Evolutionary conservation across 2,329 filamentous ascomycete species (phyloP).

Genomic region (Trichoderma brevicompactum): DNA sequence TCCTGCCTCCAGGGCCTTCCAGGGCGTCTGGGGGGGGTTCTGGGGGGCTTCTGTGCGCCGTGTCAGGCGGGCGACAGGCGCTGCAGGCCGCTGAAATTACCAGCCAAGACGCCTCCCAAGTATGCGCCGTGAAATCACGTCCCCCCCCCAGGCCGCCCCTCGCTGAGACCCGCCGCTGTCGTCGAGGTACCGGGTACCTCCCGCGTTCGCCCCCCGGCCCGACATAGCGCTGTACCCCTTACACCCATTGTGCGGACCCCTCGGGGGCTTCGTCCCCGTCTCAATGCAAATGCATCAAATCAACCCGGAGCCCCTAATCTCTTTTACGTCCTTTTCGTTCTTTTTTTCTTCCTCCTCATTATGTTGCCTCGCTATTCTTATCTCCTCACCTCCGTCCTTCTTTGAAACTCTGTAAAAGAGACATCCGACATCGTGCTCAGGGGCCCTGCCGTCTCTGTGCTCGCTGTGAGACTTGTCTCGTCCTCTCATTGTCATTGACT

Average conservation of each 20-base stretch:
- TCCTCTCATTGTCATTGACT: conserved; percentile 27
- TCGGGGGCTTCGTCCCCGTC: conserved; percentile 14
- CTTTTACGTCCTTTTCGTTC: conserved; percentile 9
- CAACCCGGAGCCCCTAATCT: conserved; percentile 27
- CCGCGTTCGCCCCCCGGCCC: not conserved
- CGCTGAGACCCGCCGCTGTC: conserved; percentile 6
- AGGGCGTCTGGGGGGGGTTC: not conserved
- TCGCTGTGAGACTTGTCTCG: conserved; percentile 27
- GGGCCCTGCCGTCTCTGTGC: conserved; percentile 25
- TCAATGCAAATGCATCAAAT: conserved; percentile 26
- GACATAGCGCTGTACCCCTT: conserved; percentile 23
- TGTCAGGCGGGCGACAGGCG: not conserved
- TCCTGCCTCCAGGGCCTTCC: not conserved
- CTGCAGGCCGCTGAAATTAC: conserved; percentile 20
- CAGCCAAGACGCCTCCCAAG: conserved; percentile 1
- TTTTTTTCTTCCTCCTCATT: conserved; percentile 10
- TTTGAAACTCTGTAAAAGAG: conserved; percentile 23
- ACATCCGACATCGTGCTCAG: conserved; percentile 21
- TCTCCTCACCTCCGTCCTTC: conserved; percentile 17
- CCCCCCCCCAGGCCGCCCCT: not conserved
- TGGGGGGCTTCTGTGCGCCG: not conserved
- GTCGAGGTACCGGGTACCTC: conserved; percentile 8
- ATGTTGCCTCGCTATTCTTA: not conserved
- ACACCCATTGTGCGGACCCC: conserved; percentile 22
- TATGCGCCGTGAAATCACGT: not conserved